Evolutionary conservation across 2,329 filamentous ascomycete species (phyloP), one percentile per base, ranked within the genome.

Genomic region (Leptographium radiaticola): DNA sequence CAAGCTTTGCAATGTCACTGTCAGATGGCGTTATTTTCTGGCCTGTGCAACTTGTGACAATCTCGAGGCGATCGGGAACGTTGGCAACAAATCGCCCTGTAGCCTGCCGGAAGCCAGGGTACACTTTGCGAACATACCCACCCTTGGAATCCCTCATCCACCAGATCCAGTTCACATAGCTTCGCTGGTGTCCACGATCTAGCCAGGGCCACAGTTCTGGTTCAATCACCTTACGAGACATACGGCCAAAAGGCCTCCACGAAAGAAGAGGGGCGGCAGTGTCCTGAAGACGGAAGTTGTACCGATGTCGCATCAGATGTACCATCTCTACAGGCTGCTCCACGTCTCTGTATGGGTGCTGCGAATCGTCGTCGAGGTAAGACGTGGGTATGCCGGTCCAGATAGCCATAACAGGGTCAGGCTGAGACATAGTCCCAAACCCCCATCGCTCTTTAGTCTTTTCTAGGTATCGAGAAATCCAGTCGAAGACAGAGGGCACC

Each of bases 381-480:
- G 46, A 44, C 30, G 31, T 30, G n/a, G 38, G 48, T n/a, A 39
- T 25, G 16, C 47, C 53, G 6, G 53, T 54, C 53, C 53, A 54
- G n/a, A 30, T 25, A 11, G 47, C n/a, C 13, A 30, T 34, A 6
- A 34, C 25, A n/a, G 33, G 42, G 16, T 43, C 20, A 6, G 38
- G 46, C 38, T 11, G 8, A n/a, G 47, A 12, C 52, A 49, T 38
- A 10, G 55, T 45, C 8, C 16, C 54, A 33, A 47, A 59, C 38
- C 54, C 57, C 51, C 49, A 59, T 36, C 53, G 49, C 42, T 64
- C 62, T 33, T 64, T 60, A 13, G 61, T 57, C 38, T 58, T 61
- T 13, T 58, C 58, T 20, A 64, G 59, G 49, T 63, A 64, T 50
- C 48, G 59, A 20, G 43, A 51, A 16, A 64, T 63, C 38, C 58